phyloP scores from a whole-genome alignment of 2,329 filamentous ascomycete genomes.

The Beauveria pseudobassiana region DNA sequence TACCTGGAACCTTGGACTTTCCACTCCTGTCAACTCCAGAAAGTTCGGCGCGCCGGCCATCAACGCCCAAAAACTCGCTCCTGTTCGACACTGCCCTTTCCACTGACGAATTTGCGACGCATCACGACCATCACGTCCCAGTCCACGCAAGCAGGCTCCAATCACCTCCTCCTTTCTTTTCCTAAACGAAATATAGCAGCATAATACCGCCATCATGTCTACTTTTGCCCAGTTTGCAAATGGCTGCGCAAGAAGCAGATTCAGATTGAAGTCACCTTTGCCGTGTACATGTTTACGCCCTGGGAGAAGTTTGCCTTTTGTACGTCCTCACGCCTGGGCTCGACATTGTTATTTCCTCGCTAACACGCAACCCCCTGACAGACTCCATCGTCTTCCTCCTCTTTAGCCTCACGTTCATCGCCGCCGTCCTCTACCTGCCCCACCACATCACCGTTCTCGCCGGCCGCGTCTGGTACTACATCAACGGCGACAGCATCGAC shows the following conservation, averaged over 20 bases:
- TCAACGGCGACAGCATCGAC: constrained; percentile 67
- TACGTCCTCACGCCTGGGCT: constrained; percentile 38
- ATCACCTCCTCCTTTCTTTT: not conserved
- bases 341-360: not conserved
- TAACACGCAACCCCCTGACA: constrained; percentile 27
- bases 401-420: constrained; percentile 77
- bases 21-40: not conserved
- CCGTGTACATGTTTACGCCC: constrained; percentile 93
- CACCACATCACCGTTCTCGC: constrained; percentile 79
- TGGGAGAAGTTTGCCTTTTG: constrained; percentile 97
- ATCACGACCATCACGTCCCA: not conserved
- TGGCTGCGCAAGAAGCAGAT: constrained; percentile 95
- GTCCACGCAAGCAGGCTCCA: not conserved
- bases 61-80: not conserved
- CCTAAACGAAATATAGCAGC: not conserved
- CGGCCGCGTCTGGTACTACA: constrained; percentile 89
- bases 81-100: not conserved
- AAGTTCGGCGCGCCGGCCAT: not conserved
- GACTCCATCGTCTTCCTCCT: constrained; percentile 90
- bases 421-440: constrained; percentile 85
- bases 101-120: not conserved
- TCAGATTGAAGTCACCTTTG: constrained; percentile 96
- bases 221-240: constrained; percentile 50
- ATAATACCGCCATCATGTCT: constrained; percentile 21
- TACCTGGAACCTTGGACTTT: not conserved